Evolutionary conservation across 768 basidiomycete genomes (phyloP).

Genomic region (Psilocybe subaeruginosa): DNA sequence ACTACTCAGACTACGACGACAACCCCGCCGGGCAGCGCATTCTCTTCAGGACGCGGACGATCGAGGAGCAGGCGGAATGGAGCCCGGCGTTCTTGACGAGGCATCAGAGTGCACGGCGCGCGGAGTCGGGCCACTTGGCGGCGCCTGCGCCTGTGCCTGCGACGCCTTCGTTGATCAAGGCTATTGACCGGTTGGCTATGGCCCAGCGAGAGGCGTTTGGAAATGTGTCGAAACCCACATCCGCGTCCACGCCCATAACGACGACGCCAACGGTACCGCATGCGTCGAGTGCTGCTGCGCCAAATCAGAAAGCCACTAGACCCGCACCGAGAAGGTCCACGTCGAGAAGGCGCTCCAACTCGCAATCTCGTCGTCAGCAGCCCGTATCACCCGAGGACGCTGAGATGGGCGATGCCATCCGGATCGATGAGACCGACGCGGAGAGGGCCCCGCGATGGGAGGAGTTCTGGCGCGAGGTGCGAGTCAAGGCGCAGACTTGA

Average conservation of each 20-base stretch:
- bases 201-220: slow-evolving; percentile 59
- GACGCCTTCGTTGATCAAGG: slow-evolving; percentile 66
- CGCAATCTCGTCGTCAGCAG: background rate
- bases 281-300: background rate
- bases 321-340: background rate
- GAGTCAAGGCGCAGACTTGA: slow-evolving; percentile 27
- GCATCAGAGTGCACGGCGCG: slow-evolving; percentile 23
- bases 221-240: background rate
- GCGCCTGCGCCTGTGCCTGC: slow-evolving; percentile 49
- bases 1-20: slow-evolving; percentile 53
- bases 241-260: background rate
- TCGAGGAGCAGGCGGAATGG: slow-evolving; percentile 36
- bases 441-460: slow-evolving; percentile 31
- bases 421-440: slow-evolving; percentile 6
- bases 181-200: slow-evolving; percentile 58
- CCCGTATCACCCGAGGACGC: slow-evolving; percentile 7
- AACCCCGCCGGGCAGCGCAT: slow-evolving; percentile 31
- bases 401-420: slow-evolving; percentile 8
- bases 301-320: background rate
- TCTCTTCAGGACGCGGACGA: slow-evolving; percentile 8
- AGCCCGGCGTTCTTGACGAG: slow-evolving; percentile 53
- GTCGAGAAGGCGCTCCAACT: background rate
- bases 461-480: slow-evolving; percentile 39
- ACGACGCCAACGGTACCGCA: background rate
- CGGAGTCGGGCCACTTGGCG: background rate